These are phyloP conservation scores for Vishniacozyma victoriae DNA, from an alignment of 768 basidiomycete species.

Conservation along the genomic window DNA sequence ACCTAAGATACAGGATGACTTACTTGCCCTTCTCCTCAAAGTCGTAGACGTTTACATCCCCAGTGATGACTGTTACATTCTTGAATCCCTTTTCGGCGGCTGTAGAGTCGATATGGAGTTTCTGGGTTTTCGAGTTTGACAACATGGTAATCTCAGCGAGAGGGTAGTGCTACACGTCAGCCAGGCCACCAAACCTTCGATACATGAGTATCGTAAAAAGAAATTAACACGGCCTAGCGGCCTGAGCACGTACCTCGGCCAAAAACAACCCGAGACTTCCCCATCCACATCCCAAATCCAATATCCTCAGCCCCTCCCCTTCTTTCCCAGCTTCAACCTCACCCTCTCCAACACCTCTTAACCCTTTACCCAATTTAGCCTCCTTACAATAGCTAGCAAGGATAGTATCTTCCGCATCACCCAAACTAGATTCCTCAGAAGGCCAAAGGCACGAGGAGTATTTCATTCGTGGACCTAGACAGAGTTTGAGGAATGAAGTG, in stretches of 20 bases:
- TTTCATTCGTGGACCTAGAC: constrained; percentile 62
- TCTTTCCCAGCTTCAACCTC: constrained; percentile 24
- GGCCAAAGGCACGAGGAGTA: constrained; percentile 65
- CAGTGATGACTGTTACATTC: constrained; percentile 64
- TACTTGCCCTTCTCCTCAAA: constrained; percentile 55
- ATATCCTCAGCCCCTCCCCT: constrained; percentile 57
- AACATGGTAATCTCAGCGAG: constrained; percentile 59
- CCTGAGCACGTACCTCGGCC: constrained; percentile 52
- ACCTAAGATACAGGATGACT: constrained; percentile 9
- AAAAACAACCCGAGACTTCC: constrained; percentile 65
- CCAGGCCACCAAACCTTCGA: neutral
- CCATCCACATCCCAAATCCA: constrained; percentile 72
- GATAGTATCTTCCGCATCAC: constrained; percentile 62
- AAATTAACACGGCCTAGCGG: too few species aligned
- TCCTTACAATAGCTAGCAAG: constrained; percentile 63
- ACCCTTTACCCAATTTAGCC: constrained; percentile 52
- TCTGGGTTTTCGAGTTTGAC: constrained; percentile 66
- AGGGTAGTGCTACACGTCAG: constrained; percentile 57
- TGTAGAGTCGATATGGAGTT: constrained; percentile 56
- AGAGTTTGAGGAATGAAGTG: constrained; percentile 57
- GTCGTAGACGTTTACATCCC: constrained; percentile 61
- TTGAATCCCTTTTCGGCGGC: constrained; percentile 54
- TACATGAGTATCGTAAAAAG: neutral
- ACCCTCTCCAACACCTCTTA: constrained; percentile 25
- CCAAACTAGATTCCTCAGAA: constrained; percentile 55